phyloP scores from a whole-genome alignment of 139 green algal genomes.

The Pseudopediastrum boryanum region DNA sequence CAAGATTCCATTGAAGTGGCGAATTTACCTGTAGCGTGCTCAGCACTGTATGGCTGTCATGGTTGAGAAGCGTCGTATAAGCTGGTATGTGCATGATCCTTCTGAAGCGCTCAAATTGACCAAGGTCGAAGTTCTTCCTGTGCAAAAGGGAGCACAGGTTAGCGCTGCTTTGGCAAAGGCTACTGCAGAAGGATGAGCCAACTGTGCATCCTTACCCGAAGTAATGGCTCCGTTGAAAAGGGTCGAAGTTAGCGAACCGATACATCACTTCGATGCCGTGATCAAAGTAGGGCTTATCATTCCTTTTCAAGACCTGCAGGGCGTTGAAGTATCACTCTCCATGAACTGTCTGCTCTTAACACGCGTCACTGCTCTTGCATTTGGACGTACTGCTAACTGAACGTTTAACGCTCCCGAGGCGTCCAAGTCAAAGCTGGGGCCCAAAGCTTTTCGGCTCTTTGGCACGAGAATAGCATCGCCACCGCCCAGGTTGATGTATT shows the following conservation, averaged over 20 bases:
- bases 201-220: constrained; percentile 59
- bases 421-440: constrained; percentile 47
- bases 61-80: constrained; percentile 59
- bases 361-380: neutral
- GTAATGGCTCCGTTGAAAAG: constrained; percentile 63
- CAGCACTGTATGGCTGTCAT: constrained; percentile 46
- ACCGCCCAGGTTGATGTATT: constrained; percentile 25
- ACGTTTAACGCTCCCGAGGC: constrained; percentile 55
- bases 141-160: neutral
- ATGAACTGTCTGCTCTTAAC: neutral
- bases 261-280: constrained; percentile 75
- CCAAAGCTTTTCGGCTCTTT: constrained; percentile 27
- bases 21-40: constrained; percentile 52
- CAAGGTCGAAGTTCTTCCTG: constrained; percentile 65
- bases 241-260: constrained; percentile 77
- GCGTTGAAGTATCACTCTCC: neutral
- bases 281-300: constrained; percentile 60
- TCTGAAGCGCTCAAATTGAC: constrained; percentile 81
- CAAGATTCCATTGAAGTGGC: neutral
- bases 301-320: constrained; percentile 54
- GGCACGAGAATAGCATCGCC: constrained; percentile 38
- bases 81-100: constrained; percentile 64
- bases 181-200: neutral
- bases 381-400: constrained; percentile 53
- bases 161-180: neutral